These are phyloP conservation scores for Carpinus fangiana DNA, from an alignment of 306 rosid genomes.

Conservation along the genomic window DNA sequence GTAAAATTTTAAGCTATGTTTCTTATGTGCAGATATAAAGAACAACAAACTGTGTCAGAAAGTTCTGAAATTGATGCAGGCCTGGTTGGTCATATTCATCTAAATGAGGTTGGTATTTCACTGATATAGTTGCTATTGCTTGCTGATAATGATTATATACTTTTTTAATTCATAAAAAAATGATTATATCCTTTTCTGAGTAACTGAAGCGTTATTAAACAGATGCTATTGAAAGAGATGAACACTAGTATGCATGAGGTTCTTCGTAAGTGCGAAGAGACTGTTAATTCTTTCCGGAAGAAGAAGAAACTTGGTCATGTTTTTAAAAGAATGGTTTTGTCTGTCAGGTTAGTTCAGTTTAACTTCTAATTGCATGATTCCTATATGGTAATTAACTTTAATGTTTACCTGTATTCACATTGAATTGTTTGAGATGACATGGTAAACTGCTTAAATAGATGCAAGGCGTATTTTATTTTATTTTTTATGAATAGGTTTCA, in stretches of 20 bases:
- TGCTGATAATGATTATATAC: constrained; percentile 11
- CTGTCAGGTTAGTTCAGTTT: constrained; percentile 55
- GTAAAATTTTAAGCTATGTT: neutral
- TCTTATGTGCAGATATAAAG: constrained; percentile 56
- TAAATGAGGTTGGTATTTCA: constrained; percentile 59
- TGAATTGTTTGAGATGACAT: neutral
- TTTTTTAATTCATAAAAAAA: too few relatives aligned
- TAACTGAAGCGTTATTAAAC: constrained; percentile 35
- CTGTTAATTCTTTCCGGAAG: constrained; percentile 47
- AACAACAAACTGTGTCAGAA: constrained; percentile 33
- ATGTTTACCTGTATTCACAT: constrained; percentile 6
- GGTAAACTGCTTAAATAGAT: neutral
- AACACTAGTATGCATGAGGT: constrained; percentile 51
- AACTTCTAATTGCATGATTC: constrained; percentile 2
- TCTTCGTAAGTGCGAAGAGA: constrained; percentile 58
- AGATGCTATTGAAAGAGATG: constrained; percentile 58
- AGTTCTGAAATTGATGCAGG: constrained; percentile 59
- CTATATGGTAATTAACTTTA: constrained; percentile 13
- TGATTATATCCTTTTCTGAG: constrained; percentile 8
- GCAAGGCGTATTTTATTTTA: neutral
- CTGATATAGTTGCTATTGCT: constrained; percentile 5
- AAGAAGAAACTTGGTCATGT: constrained; percentile 49
- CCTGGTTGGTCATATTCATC: constrained; percentile 84
- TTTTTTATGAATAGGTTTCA: neutral
- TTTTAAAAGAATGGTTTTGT: constrained; percentile 47